Evolutionary conservation across 495 filamentous ascomycete genomes (phyloP).

Genomic region (Xylaria flabelliformis): DNA sequence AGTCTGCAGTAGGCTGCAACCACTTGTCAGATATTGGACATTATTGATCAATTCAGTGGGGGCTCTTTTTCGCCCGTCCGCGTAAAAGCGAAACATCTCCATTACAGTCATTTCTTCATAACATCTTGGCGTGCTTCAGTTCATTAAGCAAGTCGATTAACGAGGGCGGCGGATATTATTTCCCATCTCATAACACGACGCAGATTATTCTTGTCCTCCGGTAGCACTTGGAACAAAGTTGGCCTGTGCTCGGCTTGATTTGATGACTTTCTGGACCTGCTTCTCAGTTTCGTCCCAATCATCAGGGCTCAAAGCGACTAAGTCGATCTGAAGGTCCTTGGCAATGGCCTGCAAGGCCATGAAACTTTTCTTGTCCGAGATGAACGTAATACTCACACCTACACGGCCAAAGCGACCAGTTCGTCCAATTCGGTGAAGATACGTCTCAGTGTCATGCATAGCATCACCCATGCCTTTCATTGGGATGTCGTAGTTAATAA

Average conservation of each 20-base stretch:
- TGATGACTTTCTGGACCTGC: constrained; percentile 81
- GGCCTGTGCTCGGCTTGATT: constrained; percentile 73
- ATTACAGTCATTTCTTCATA: constrained; percentile 29
- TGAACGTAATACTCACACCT: constrained; percentile 93
- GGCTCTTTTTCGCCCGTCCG: background rate
- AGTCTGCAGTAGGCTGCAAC: background rate
- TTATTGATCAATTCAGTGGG: background rate
- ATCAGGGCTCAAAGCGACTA: constrained; percentile 56
- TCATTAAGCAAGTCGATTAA: background rate
- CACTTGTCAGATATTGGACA: constrained; percentile 7
- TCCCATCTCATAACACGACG: background rate
- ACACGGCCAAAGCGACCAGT: constrained; percentile 97
- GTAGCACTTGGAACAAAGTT: constrained; percentile 56
- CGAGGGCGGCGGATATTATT: background rate
- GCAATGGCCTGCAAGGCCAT: constrained; percentile 77
- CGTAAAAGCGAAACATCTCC: constrained; percentile 17
- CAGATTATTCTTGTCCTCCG: background rate
- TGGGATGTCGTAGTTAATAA: constrained; percentile 91
- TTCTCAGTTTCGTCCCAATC: constrained; percentile 91
- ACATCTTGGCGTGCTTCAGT: background rate
- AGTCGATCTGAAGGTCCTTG: constrained; percentile 65
- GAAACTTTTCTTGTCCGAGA: constrained; percentile 80
- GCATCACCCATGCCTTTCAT: constrained; percentile 59
- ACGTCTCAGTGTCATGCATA: constrained; percentile 84
- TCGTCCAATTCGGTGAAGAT: constrained; percentile 96